These are phyloP conservation scores for Xylariaceae sp. DNA, from an alignment of 2,329 filamentous ascomycete genomes.

Conservation along the genomic window DNA sequence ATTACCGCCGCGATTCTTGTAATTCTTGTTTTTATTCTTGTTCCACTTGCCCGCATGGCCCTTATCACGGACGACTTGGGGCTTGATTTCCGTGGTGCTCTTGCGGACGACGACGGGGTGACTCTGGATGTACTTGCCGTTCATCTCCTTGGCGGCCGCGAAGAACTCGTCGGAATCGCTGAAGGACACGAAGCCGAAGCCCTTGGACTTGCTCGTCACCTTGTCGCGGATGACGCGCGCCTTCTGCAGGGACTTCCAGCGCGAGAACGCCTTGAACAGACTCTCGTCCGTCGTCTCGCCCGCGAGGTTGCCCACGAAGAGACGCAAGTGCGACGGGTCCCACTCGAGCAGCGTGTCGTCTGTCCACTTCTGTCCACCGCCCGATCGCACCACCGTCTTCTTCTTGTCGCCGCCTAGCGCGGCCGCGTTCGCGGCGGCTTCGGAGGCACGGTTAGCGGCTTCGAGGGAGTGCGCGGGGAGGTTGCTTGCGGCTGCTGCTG, in stretches of 20 bases:
- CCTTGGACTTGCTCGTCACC: constrained; percentile 91
- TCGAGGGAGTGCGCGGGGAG: constrained; percentile 37
- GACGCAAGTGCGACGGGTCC: constrained; percentile 88
- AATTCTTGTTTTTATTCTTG: constrained; percentile 34
- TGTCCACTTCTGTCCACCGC: constrained; percentile 89
- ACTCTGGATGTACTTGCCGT: constrained; percentile 97
- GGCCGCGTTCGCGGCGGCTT: constrained; percentile 37
- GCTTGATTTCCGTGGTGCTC: constrained; percentile 86
- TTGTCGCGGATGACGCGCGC: constrained; percentile 93
- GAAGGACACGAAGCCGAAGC: constrained; percentile 95
- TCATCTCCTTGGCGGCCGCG: constrained; percentile 94
- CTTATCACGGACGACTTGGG: constrained; percentile 59
- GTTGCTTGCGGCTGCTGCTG: constrained; percentile 20
- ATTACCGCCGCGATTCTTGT: constrained; percentile 33
- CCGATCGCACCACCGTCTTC: constrained; percentile 82
- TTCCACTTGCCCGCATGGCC: constrained; percentile 28
- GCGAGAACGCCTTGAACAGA: constrained; percentile 85
- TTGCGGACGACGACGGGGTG: constrained; percentile 85
- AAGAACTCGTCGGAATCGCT: constrained; percentile 95
- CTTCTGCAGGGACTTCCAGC: constrained; percentile 84
- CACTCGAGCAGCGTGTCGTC: constrained; percentile 87
- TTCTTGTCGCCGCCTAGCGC: constrained; percentile 54
- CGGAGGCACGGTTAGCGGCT: constrained; percentile 29
- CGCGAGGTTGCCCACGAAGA: constrained; percentile 94
- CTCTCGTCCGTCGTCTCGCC: constrained; percentile 97